These are phyloP conservation scores for Phialophora tarda DNA, from an alignment of 2,329 filamentous ascomycete species.

Conservation along the genomic window DNA sequence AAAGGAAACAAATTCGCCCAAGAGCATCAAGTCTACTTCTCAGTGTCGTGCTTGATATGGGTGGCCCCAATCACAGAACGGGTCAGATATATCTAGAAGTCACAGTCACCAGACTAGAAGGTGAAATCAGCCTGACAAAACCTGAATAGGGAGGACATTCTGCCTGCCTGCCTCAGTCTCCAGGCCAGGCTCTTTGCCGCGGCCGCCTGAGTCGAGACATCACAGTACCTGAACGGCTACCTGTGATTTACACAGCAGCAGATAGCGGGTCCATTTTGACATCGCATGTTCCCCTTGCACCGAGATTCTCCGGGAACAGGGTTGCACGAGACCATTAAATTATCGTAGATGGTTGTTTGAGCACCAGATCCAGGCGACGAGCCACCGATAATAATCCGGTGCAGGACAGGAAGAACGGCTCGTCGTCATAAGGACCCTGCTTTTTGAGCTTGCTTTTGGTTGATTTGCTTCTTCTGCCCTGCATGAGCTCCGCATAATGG, in stretches of 20 bases:
- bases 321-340: neutral
- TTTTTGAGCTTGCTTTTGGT: neutral
- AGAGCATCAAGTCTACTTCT: neutral
- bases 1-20: neutral
- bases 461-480: constrained; percentile 1
- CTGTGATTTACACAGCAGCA: neutral
- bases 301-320: constrained; percentile 1
- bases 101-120: neutral
- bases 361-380: neutral
- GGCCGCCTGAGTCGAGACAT: neutral
- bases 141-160: neutral
- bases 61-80: neutral
- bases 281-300: neutral
- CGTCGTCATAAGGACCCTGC: neutral
- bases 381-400: neutral
- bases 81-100: neutral
- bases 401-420: neutral
- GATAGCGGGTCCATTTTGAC: neutral
- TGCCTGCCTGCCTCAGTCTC: neutral
- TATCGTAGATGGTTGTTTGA: neutral
- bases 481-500: neutral
- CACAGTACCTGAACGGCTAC: neutral
- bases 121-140: neutral
- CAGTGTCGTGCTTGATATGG: neutral
- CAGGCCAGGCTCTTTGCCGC: neutral